Conservation (phyloP, 805 yeast genomes). For the Sungouiozyma intestinalis region DNA sequence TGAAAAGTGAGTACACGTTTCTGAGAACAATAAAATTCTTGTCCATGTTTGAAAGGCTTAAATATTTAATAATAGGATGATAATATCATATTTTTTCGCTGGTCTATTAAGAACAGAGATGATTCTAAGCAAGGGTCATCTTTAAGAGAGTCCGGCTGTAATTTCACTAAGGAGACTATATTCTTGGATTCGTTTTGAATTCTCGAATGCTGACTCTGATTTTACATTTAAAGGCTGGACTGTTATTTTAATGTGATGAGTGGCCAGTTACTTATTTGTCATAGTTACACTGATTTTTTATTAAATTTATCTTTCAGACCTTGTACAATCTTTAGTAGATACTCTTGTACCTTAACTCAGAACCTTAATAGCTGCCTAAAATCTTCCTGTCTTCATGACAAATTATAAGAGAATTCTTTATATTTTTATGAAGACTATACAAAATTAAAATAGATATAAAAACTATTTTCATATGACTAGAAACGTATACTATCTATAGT, state of each 20-base stretch:
- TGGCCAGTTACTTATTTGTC: slow-evolving; percentile 46
- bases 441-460: neutral
- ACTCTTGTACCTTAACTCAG: no score
- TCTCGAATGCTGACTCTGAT: neutral
- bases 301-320: neutral
- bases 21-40: neutral
- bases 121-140: slow-evolving; percentile 14
- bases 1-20: neutral
- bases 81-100: slow-evolving; percentile 23
- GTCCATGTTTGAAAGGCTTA: neutral
- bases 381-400: no score
- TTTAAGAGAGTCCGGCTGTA: slow-evolving; percentile 8
- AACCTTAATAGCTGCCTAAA: no score
- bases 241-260: slow-evolving; percentile 50
- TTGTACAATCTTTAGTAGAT: neutral
- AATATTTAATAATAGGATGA: slow-evolving; percentile 19
- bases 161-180: slow-evolving; percentile 7
- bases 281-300: slow-evolving; percentile 33
- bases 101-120: slow-evolving; percentile 25
- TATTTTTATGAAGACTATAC: neutral
- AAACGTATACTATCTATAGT: slow-evolving; percentile 1
- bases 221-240: neutral
- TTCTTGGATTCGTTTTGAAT: slow-evolving; percentile 2
- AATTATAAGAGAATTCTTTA: neutral
- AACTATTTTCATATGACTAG: neutral